A percentile compares a stretch with the other conserved stretches of the same genome.
These are phyloP conservation scores for Sporisorium sorghi DNA, from an alignment of 1,284 basidiomycete genomes.

Conservation along the genomic window DNA sequence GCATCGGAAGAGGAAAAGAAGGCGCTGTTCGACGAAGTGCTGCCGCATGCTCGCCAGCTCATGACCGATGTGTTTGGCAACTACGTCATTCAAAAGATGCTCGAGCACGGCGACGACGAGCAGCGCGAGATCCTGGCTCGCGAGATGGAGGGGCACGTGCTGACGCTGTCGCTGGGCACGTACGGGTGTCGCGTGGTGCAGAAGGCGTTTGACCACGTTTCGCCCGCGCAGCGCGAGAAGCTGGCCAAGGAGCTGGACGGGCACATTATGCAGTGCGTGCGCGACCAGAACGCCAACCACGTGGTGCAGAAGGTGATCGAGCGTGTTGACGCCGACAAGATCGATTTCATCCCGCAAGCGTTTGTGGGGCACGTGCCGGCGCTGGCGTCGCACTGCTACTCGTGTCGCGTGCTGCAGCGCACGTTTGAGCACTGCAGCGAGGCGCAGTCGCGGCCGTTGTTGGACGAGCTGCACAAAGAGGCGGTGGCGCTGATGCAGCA, in stretches of 20 bases:
- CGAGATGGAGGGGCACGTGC: conserved; percentile 83
- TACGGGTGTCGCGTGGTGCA: conserved; percentile 82
- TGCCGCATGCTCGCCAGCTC: conserved; percentile 82
- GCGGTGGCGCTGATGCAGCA: conserved; percentile 71
- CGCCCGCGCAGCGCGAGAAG: conserved; percentile 31
- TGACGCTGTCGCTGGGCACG: conserved; percentile 86
- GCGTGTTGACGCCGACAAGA: conserved; percentile 76
- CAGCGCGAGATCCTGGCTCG: conserved; percentile 77
- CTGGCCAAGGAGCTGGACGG: conserved; percentile 78
- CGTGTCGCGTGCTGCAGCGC: conserved; percentile 93
- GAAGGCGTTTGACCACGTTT: conserved; percentile 74
- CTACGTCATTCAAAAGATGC: conserved; percentile 92
- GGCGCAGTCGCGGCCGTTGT: conserved; percentile 77
- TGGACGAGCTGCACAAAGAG: conserved; percentile 86
- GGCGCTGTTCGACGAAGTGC: conserved; percentile 88
- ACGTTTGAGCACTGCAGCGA: conserved; percentile 79
- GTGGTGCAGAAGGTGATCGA: conserved; percentile 74
- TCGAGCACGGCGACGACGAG: conserved; percentile 84
- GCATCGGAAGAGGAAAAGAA: conserved; percentile 77
- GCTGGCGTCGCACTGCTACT: conserved; percentile 89
- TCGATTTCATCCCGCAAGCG: conserved; percentile 78
- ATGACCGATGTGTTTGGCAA: conserved; percentile 97
- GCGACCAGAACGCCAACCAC: conserved; percentile 94
- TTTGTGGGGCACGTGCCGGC: conserved; percentile 87
- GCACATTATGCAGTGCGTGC: conserved; percentile 86